Base-by-base conservation (phyloP, 2,329 filamentous ascomycete genomes). In the Neoascochyta sp. region DNA sequence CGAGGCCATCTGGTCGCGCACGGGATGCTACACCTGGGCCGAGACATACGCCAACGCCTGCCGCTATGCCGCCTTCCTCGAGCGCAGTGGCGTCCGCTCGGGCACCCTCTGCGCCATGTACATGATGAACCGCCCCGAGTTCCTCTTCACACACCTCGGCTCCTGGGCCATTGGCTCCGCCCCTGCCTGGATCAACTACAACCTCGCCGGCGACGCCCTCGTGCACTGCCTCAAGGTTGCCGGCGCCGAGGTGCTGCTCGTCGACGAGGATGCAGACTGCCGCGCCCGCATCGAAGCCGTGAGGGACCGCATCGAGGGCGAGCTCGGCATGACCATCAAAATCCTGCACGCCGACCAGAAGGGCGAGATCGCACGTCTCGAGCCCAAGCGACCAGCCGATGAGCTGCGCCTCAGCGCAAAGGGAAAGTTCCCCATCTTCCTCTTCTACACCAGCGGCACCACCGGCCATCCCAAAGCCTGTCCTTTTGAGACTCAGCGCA, bases 371-470 rank as follows among this genome's bases (percentile, higher is more conserved):
- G 60, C 65, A 13, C 62, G 64, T 1, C 62, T 69, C 24, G 67
- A 71, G 12, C 65, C 71, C 0, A 66, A 69, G 23, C 64, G 74
- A 27, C 76, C 78, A 0, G 69, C 68, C 1, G 73, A 83, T 40
- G 65, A 71, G 16, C 69, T 78, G 33, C 70, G 81, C 23, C 64
- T 66, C 4, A 63, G 62, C 3, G 66, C 82, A 2, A 64, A 65
- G 24, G 68, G 66, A 0, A 60, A 65, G 9, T 78, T 71, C 43
- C 77, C 83, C 0, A 70, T 78, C 43, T 76, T 73, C 16, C 57
- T 88, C 14, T 78, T 88, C 45, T 88, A 86, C 56, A 89, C 84
- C 19, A 81, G 79, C 40, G 83, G 83, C 19, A 88, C 84, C 1
- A 88, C 84, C 0, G 84, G 84, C 3, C 60, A 85, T 43, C 83